Base-by-base conservation (phyloP, 192 early-diverging fungal genomes). In the Polychytrium aggregatum region DNA sequence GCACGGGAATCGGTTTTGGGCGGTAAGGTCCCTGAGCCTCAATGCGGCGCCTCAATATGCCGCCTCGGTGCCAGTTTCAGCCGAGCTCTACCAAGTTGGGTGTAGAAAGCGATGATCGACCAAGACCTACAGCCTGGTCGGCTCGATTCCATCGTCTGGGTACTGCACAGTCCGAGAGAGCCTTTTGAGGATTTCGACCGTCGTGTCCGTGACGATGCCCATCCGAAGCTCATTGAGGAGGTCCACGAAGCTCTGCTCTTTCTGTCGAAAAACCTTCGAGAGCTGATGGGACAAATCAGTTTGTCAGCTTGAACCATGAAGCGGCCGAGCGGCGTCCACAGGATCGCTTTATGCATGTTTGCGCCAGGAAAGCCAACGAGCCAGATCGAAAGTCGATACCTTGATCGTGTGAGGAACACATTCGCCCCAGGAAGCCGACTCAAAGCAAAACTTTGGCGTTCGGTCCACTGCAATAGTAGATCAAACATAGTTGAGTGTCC, bases 151-250 rank as follows among this genome's bases (percentile, higher is more conserved):
- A 76, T 83, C 6, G 40, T 45, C 29, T 3, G 82, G 79, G 55
- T 31, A 57, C 7, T 38, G 16, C 5, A 64, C 20, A 17, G 22
- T 25, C 26, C 62, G 3, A 71, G 74, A 39, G 56, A 63, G 25
- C 82, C 63, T 2, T 41, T 55, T 26, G 27, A 95, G 76, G 0
- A 67, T 47, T 0, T 52, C 25, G 30, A 68, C 60, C 3, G 81
- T 75, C 31, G 74, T 55, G 0, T 59, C 41, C 0, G 87, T 79
- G 8, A 90, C 46, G 17, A 60, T 52, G 8, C 88, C 88, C 31
- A 82, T 60, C 37, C 92, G 76, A 63, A 91, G 74, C 53, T 96
- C 87, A 50, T 89, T 90, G 24, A 96, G 71, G 55, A 96, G 76
- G 20, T 80, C 65, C 46, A 88, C 67, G 48, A 96, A 87, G 16